Evolutionary conservation across 164 flowering plant genomes (phyloP).

Genomic region (Annona squamosa): DNA sequence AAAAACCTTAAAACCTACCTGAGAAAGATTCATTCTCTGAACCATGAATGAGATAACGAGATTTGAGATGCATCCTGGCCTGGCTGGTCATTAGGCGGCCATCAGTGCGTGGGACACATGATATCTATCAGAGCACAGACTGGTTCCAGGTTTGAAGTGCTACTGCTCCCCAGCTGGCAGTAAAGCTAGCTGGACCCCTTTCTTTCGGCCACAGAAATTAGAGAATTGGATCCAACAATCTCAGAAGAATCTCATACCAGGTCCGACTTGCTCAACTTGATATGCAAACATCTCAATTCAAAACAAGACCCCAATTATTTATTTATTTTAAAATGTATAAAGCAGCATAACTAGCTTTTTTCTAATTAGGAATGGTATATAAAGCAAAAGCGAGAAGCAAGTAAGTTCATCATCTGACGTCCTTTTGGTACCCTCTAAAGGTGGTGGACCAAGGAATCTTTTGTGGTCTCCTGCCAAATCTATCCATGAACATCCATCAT

Average conservation of each 20-base stretch:
- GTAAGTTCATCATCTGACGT: not conserved
- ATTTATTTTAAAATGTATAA: too few species aligned
- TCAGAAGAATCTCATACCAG: not conserved
- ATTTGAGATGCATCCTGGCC: not conserved
- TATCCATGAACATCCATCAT: not conserved
- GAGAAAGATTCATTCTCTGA: not conserved
- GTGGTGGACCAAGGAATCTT: constrained; percentile 3
- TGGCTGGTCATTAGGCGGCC: not conserved
- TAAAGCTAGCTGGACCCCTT: not conserved
- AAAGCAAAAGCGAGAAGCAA: not conserved
- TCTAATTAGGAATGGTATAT: not conserved
- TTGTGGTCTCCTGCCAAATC: constrained; percentile 6
- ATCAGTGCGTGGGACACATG: not conserved
- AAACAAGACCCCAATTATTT: constrained; percentile 7
- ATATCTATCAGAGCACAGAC: not conserved
- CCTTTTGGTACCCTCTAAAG: constrained; percentile 1
- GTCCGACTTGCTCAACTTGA: not conserved
- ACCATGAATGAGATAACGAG: not conserved
- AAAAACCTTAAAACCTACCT: constrained; percentile 6
- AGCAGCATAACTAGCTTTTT: not conserved
- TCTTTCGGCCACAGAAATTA: not conserved
- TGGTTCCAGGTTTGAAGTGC: not conserved
- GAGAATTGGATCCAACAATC: not conserved
- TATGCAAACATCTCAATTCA: not conserved
- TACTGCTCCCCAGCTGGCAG: not conserved